Evolutionary conservation across 805 yeast genomes (phyloP).

Genomic region (Metschnikowia lachancei): DNA sequence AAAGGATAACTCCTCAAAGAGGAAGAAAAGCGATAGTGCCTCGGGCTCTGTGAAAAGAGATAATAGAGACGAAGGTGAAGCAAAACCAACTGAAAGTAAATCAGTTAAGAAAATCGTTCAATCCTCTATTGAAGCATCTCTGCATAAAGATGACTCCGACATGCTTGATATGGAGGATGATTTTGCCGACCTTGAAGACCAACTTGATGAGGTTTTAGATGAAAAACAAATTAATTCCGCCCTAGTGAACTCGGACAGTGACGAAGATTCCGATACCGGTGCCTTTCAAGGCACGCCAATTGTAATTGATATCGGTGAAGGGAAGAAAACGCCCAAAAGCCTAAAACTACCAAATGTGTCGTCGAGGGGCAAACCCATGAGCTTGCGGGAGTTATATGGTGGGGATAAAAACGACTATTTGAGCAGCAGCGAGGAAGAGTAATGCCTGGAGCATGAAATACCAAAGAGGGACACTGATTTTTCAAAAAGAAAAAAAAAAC

Average conservation of each 20-base stretch:
- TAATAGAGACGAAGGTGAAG: neutral
- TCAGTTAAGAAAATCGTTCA: too few relatives aligned
- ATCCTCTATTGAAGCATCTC: too few relatives aligned
- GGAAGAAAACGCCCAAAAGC: constrained; percentile 10
- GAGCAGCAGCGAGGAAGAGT: constrained; percentile 36
- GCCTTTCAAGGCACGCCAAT: constrained; percentile 25
- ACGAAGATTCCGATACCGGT: constrained; percentile 27
- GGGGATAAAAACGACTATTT: constrained; percentile 25
- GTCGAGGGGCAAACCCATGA: constrained; percentile 31
- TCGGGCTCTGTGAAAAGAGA: neutral
- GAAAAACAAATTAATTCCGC: constrained; percentile 16
- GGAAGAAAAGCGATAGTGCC: neutral
- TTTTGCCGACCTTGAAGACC: constrained; percentile 43
- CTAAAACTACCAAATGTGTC: constrained; percentile 5
- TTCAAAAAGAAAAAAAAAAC: neutral
- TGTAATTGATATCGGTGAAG: constrained; percentile 27
- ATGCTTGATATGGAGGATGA: constrained; percentile 36
- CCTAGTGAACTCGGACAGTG: constrained; percentile 17
- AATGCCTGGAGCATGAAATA: constrained; percentile 1
- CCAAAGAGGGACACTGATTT: neutral
- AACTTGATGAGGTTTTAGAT: constrained; percentile 41
- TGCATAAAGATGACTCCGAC: constrained; percentile 5
- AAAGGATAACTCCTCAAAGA: neutral
- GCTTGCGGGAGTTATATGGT: constrained; percentile 38
- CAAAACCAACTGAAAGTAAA: neutral